Conservation (phyloP, 2,329 filamentous ascomycete genomes). For the Phialophora macrospora region DNA sequence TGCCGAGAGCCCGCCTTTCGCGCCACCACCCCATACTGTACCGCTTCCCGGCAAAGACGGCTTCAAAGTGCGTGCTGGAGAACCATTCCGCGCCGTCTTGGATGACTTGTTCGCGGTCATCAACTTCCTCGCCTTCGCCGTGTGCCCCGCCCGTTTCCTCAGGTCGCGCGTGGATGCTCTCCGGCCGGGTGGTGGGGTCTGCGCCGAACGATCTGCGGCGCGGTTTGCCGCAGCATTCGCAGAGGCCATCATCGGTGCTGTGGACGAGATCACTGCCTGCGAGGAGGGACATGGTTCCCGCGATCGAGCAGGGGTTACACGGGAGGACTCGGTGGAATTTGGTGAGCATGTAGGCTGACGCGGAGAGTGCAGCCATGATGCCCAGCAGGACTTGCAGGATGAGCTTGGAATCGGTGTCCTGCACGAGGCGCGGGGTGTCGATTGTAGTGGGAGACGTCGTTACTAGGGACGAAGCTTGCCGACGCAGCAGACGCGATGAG, state of each 20-base stretch:
- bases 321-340: slow-evolving; percentile 37
- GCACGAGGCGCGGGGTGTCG: slow-evolving; percentile 35
- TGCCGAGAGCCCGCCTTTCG: slow-evolving; percentile 28
- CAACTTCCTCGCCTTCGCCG: not conserved
- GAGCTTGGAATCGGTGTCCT: slow-evolving; percentile 35
- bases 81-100: slow-evolving; percentile 37
- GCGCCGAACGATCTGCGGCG: slow-evolving; percentile 33
- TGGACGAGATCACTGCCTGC: slow-evolving; percentile 39
- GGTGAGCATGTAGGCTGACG: slow-evolving; percentile 33
- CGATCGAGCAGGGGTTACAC: slow-evolving; percentile 37
- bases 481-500: slow-evolving; percentile 20
- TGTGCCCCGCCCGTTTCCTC: slow-evolving; percentile 29
- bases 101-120: slow-evolving; percentile 33
- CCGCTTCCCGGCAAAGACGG: slow-evolving; percentile 31
- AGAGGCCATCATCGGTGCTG: slow-evolving; percentile 33
- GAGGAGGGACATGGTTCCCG: slow-evolving; percentile 38
- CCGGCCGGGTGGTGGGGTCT: slow-evolving; percentile 12
- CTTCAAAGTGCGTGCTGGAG: slow-evolving; percentile 27
- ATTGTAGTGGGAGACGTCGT: slow-evolving; percentile 27
- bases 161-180: slow-evolving; percentile 31
- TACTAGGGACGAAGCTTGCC: slow-evolving; percentile 23
- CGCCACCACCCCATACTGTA: slow-evolving; percentile 40
- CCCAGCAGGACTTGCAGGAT: slow-evolving; percentile 38
- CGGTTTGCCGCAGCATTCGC: slow-evolving; percentile 39
- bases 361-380: slow-evolving; percentile 29